These are phyloP conservation scores for Blastobotrys robertii DNA, from an alignment of 805 yeast species.

Conservation along the genomic window DNA sequence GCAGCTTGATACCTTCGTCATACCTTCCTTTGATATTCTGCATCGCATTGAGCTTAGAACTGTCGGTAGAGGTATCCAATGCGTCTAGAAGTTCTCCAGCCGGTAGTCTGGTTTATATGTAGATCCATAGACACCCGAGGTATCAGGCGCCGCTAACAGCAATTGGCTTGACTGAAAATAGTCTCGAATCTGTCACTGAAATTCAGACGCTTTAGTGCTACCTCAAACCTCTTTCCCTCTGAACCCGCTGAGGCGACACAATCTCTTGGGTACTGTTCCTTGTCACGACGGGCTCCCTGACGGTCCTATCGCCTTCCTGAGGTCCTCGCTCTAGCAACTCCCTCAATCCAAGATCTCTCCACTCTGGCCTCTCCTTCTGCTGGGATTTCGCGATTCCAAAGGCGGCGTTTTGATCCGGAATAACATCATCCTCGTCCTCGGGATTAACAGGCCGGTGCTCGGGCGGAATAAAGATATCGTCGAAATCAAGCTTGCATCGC, in stretches of 20 bases:
- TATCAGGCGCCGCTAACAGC: no score
- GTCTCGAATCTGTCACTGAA: background rate
- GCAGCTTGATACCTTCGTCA: no score
- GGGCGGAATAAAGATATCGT: constrained; percentile 18
- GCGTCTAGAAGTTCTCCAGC: no score
- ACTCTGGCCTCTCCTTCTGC: constrained; percentile 10
- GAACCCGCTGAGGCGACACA: background rate
- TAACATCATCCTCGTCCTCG: constrained; percentile 21
- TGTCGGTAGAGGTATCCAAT: no score
- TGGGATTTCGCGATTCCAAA: constrained; percentile 12
- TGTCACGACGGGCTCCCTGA: background rate
- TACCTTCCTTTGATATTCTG: no score
- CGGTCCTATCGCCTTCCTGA: constrained; percentile 5
- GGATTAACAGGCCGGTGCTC: constrained; percentile 16
- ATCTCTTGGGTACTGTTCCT: no score
- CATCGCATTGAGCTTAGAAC: no score
- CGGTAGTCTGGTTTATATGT: no score
- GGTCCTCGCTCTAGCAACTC: constrained; percentile 11
- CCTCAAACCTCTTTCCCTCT: background rate
- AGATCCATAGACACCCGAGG: no score
- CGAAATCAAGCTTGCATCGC: constrained; percentile 21
- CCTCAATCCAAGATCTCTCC: constrained; percentile 17
- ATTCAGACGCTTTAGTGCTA: background rate
- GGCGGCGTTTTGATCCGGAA: constrained; percentile 17
- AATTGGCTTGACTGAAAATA: no score